Percentiles rank a stretch among this genome's conserved stretches.
These are phyloP conservation scores for Pichia cactophila DNA, from an alignment of 1,139 yeast genomes.

Conservation along the genomic window DNA sequence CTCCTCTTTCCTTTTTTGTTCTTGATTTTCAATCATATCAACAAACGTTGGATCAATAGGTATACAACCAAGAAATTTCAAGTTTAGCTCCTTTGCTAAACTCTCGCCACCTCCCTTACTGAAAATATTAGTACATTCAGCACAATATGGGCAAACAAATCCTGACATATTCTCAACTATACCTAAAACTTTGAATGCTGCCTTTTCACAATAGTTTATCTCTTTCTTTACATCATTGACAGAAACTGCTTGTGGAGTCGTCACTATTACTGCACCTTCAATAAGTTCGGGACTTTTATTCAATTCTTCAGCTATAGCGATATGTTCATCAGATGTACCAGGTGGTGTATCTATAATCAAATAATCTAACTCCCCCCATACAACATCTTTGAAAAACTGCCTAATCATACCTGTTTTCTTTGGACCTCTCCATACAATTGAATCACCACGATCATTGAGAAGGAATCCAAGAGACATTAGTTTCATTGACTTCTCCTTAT, in stretches of 20 bases:
- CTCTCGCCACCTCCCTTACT: constrained; percentile 87
- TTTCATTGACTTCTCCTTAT: constrained; percentile 26
- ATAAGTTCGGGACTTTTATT: constrained; percentile 56
- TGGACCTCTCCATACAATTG: constrained; percentile 98
- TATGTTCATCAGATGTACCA: constrained; percentile 97
- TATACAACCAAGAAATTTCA: constrained; percentile 74
- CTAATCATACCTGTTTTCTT: constrained; percentile 96
- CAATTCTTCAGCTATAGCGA: constrained; percentile 89
- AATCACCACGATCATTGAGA: constrained; percentile 72
- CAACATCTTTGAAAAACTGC: constrained; percentile 84
- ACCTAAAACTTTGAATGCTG: constrained; percentile 72
- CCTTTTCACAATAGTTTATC: constrained; percentile 84
- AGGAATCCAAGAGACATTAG: constrained; percentile 89
- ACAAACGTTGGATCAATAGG: constrained; percentile 94
- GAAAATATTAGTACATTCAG: constrained; percentile 86
- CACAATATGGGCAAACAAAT: constrained; percentile 88
- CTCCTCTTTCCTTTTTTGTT: constrained; percentile 22
- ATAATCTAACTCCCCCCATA: constrained; percentile 82
- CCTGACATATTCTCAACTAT: constrained; percentile 97
- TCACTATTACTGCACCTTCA: constrained; percentile 90
- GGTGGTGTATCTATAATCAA: constrained; percentile 95
- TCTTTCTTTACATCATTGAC: constrained; percentile 92
- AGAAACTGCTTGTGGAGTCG: constrained; percentile 94
- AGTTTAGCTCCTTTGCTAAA: constrained; percentile 51
- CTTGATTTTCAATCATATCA: constrained; percentile 65